Evolutionary conservation across 2,329 filamentous ascomycete species (phyloP).

Genomic region (Claviceps humidiphila): DNA sequence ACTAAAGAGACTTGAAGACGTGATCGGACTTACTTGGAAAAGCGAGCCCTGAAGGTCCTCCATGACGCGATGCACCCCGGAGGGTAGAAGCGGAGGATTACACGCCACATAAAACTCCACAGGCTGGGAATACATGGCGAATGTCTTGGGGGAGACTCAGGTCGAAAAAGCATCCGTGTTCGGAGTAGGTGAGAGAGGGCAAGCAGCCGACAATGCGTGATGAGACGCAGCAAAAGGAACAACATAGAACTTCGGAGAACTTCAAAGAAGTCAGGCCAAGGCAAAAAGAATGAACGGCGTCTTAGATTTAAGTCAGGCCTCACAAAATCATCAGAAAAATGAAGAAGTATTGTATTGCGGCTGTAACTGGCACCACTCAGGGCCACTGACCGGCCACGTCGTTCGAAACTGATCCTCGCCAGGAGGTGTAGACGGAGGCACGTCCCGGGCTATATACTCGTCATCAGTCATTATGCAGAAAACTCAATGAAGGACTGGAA

Average conservation of each 20-base stretch:
- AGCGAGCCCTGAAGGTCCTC: constrained; percentile 1
- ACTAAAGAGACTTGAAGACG: background rate
- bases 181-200: background rate
- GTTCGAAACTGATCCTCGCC: background rate
- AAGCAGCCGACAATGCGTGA: background rate
- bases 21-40: background rate
- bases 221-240: background rate
- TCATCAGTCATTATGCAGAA: too few relatives aligned
- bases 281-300: background rate
- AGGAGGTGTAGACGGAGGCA: background rate
- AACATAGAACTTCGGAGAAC: too few relatives aligned
- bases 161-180: background rate
- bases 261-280: background rate
- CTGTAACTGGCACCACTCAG: background rate
- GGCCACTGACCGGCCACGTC: background rate
- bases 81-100: constrained; percentile 20
- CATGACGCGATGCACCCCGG: constrained; percentile 17
- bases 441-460: background rate
- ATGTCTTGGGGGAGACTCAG: background rate
- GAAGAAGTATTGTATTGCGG: background rate
- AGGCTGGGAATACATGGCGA: background rate
- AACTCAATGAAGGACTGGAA: too few relatives aligned
- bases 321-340: background rate
- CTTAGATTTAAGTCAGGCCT: background rate
- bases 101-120: constrained; percentile 22